Evolutionary conservation across 495 filamentous ascomycete genomes (phyloP), one percentile per base, ranked within the genome.

Genomic region (Penicillium simplicissimum): DNA sequence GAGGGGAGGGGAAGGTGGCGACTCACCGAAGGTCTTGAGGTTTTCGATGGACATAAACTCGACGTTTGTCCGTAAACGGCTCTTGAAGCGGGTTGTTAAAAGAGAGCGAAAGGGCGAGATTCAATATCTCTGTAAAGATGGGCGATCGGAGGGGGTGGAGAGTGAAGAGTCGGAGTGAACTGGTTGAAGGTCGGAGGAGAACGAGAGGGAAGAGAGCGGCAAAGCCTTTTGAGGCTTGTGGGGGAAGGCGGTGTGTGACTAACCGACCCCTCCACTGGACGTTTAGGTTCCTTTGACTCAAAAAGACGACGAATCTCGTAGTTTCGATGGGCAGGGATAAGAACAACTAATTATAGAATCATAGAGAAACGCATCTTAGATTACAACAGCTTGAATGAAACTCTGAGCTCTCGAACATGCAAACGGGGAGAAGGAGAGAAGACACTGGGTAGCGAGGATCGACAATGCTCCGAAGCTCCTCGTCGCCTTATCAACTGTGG

Each of bases 11-110:
- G 64, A 61, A 70, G 68, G 66, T 75, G 73, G 68, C 65, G 64
- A 67, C 93, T 80, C 78, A 97, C 93, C 95, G 89, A 94, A 95
- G 87, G 92, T 89, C 88, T 96, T 96, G 82, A 97, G 91, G 87
- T 98, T 97, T 95, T 97, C 90, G 92, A 97, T 97, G 88, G 93
- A 96, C 93, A 96, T 97, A 96, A 96, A 96, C 90, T 92, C 81
- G 81, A 75, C 74, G 74, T 82, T 77, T 79, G 59, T 62, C 68
- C 47, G 59, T 68, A 75, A 79, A 76, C 64, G 71, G 71, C 67
- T 67, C 70, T 75, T 76, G 77, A 80, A 70, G 67, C 67, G 70
- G 73, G 35, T 77, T 71, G 67, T 64, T 65, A 69, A 70, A 48
- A 67, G 58, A 74, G 60, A 58, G 62, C 36, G 36, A 40, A 59